phyloP scores from a whole-genome alignment of 192 early-diverging fungal genomes.

The Endogone sp. region DNA sequence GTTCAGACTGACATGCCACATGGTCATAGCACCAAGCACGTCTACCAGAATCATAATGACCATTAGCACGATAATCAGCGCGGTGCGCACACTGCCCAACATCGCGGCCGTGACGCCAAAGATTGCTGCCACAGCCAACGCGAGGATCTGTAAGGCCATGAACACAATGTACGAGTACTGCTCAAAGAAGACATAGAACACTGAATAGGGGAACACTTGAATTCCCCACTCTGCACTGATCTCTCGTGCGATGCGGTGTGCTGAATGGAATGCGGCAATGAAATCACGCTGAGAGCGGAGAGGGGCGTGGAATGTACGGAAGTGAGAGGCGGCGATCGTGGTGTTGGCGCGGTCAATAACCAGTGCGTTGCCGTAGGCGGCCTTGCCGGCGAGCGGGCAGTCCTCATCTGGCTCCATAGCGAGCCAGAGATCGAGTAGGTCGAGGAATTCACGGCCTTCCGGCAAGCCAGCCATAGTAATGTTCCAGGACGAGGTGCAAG shows the following conservation, averaged over 20 bases:
- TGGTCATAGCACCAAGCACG: conserved; percentile 50
- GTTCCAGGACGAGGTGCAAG: conserved; percentile 38
- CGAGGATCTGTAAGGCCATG: conserved; percentile 44
- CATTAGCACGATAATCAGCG: conserved; percentile 44
- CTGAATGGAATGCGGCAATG: conserved; percentile 51
- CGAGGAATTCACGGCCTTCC: conserved; percentile 50
- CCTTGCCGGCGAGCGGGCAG: conserved; percentile 61
- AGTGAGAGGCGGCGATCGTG: conserved; percentile 50
- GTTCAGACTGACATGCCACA: conserved; percentile 56
- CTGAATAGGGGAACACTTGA: conserved; percentile 56
- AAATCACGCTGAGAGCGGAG: conserved; percentile 52
- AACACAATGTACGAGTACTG: conserved; percentile 54
- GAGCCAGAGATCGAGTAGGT: conserved; percentile 49
- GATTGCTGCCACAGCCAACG: conserved; percentile 47
- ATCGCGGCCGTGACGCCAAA: conserved; percentile 46
- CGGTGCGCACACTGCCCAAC: conserved; percentile 46
- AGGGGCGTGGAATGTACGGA: conserved; percentile 58
- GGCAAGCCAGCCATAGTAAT: conserved; percentile 55
- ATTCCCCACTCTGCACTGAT: conserved; percentile 34
- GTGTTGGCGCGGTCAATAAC: conserved; percentile 27
- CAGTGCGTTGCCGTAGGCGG: conserved; percentile 60
- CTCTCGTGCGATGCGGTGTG: conserved; percentile 52
- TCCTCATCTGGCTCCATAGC: conserved; percentile 40
- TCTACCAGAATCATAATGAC: conserved; percentile 58
- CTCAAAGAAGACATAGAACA: conserved; percentile 67